Conservation (phyloP, 2,329 filamentous ascomycete species). For the Fusarium sp. region DNA sequence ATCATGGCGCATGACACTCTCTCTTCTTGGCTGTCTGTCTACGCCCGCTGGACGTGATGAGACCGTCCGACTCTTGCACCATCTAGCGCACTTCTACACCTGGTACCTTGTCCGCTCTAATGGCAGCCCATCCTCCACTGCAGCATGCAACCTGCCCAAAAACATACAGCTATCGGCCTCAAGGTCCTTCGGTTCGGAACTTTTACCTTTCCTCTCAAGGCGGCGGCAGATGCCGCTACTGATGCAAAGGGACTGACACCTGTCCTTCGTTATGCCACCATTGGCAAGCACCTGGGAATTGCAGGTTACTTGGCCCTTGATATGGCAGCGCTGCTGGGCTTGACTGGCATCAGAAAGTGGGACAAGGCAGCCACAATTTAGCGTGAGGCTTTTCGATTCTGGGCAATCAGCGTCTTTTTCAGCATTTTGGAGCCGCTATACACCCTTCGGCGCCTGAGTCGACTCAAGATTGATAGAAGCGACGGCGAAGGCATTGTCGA, state of each 20-base stretch:
- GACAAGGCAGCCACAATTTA: not conserved
- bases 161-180: not conserved
- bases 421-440: not conserved
- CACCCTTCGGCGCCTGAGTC: not conserved
- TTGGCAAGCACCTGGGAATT: not conserved
- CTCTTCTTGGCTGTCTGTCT: not conserved
- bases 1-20: not conserved
- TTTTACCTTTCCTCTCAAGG: too few relatives aligned
- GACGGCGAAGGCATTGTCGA: not conserved
- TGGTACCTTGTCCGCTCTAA: not conserved
- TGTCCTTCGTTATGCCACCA: too few relatives aligned
- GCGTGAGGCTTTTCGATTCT: not conserved
- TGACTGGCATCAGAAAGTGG: not conserved
- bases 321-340: not conserved
- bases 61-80: not conserved
- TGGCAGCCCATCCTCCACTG: not conserved
- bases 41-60: not conserved
- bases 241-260: too few relatives aligned
- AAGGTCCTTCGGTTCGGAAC: too few relatives aligned
- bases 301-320: not conserved
- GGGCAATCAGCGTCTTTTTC: not conserved
- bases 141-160: not conserved
- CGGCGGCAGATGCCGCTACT: too few relatives aligned
- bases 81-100: not conserved
- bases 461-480: not conserved